These are phyloP conservation scores for Globisporangium middletonii DNA, from an alignment of 352 stramenopile species.

Conservation along the genomic window DNA sequence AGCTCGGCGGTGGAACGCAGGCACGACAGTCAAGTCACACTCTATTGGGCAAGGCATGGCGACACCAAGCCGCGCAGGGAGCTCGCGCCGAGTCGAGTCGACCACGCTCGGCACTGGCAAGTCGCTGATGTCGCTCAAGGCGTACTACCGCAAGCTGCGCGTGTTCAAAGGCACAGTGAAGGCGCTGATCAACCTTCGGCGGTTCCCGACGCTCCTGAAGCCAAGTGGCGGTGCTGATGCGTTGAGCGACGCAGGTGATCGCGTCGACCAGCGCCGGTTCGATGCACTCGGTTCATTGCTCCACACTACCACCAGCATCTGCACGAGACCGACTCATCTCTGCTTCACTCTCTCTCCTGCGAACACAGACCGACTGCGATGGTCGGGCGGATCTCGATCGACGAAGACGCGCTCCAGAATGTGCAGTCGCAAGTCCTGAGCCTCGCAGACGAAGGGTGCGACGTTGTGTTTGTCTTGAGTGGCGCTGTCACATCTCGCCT, in stretches of 20 bases:
- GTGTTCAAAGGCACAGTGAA: conserved; percentile 68
- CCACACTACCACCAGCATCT: too few species aligned
- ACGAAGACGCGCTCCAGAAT: conserved; percentile 24
- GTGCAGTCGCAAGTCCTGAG: conserved; percentile 57
- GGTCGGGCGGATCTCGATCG: conserved; percentile 33
- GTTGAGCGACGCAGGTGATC: not conserved
- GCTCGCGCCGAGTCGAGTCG: conserved; percentile 5
- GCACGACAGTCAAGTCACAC: conserved; percentile 1
- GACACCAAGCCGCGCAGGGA: not conserved
- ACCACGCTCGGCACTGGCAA: conserved; percentile 10
- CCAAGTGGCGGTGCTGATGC: not conserved
- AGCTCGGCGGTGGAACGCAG: conserved; percentile 25
- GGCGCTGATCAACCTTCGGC: conserved; percentile 50
- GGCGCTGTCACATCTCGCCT: not conserved
- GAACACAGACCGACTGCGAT: conserved; percentile 16
- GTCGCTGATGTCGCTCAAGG: conserved; percentile 58
- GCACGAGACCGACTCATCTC: not conserved
- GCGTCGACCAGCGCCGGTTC: not conserved
- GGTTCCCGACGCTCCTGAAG: conserved; percentile 12
- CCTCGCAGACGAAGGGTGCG: conserved; percentile 50
- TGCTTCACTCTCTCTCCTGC: not conserved
- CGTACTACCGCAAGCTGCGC: conserved; percentile 58
- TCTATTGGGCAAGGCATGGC: not conserved
- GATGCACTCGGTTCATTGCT: not conserved
- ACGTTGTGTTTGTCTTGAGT: not conserved